A percentile compares a stretch with the other conserved stretches of the same genome.
phyloP scores from a whole-genome alignment of 2,329 filamentous ascomycete species.

The Diaporthe sp. region DNA sequence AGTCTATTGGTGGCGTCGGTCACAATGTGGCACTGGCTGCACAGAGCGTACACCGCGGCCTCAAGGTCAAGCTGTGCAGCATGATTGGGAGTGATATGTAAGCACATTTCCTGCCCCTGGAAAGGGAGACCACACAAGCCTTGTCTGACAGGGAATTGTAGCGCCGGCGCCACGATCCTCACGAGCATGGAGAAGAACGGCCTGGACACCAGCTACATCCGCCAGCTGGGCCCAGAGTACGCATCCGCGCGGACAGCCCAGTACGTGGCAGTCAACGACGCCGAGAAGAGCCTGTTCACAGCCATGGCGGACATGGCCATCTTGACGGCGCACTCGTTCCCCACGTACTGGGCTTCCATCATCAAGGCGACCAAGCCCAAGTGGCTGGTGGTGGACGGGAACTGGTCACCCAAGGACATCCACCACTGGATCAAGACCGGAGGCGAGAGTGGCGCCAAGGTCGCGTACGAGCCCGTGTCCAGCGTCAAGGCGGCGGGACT shows the following conservation, averaged over 20 bases:
- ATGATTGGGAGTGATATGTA: conserved; percentile 83
- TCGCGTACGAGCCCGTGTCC: conserved; percentile 92
- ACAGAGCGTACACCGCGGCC: conserved; percentile 72
- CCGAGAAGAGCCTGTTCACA: conserved; percentile 84
- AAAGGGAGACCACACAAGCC: not conserved
- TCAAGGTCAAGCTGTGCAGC: conserved; percentile 80
- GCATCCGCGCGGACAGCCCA: conserved; percentile 80
- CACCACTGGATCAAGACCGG: conserved; percentile 75
- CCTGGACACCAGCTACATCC: conserved; percentile 74
- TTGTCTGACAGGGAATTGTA: conserved; percentile 47
- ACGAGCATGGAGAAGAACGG: conserved; percentile 73
- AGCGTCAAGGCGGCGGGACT: conserved; percentile 80
- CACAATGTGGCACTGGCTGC: conserved; percentile 91
- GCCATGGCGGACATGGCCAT: conserved; percentile 98
- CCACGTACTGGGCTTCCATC: conserved; percentile 70
- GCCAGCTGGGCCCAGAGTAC: conserved; percentile 62
- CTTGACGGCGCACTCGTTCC: conserved; percentile 69
- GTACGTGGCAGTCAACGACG: conserved; percentile 91
- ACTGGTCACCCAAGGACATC: conserved; percentile 80
- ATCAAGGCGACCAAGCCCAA: conserved; percentile 70
- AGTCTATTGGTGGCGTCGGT: conserved; percentile 91
- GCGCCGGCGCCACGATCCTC: conserved; percentile 80
- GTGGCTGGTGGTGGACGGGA: conserved; percentile 88
- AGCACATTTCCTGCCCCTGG: conserved; percentile 46
- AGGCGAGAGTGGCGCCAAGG: conserved; percentile 65